phyloP scores from a whole-genome alignment of 306 rosid genomes.

The Malus asiatica region DNA sequence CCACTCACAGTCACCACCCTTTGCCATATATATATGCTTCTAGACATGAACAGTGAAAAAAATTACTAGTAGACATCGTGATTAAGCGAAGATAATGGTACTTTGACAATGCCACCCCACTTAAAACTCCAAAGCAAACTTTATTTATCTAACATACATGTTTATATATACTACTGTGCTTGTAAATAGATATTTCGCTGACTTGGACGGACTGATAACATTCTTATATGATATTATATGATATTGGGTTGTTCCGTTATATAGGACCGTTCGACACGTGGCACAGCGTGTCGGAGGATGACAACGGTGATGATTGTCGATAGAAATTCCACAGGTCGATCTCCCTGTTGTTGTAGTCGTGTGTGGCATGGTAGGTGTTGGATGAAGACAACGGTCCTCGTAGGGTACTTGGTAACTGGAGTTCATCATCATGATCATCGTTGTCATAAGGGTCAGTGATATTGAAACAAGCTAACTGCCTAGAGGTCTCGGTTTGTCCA shows the following conservation, averaged over 20 bases:
- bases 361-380: conserved; percentile 26
- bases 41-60: conserved; percentile 5
- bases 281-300: conserved; percentile 55
- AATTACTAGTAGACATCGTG: conserved; percentile 44
- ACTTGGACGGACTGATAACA: conserved; percentile 6
- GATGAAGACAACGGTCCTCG: conserved; percentile 48
- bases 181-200: conserved; percentile 15
- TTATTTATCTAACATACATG: conserved; percentile 13
- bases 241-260: conserved; percentile 18
- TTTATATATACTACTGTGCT: not conserved
- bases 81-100: conserved; percentile 38
- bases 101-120: conserved; percentile 58
- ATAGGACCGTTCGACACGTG: conserved; percentile 45
- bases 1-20: not conserved
- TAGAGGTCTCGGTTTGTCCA: conserved; percentile 44
- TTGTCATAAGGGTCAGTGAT: conserved; percentile 37
- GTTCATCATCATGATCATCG: conserved; percentile 26
- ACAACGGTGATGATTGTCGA: conserved; percentile 40
- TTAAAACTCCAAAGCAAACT: conserved; percentile 13
- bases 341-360: conserved; percentile 39
- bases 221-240: conserved; percentile 10
- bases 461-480: conserved; percentile 40
- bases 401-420: conserved; percentile 36
- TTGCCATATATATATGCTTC: not conserved
- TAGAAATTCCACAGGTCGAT: conserved; percentile 70